phyloP scores from a whole-genome alignment of 345 rosid genomes.

The Eucalyptus curtisii region DNA sequence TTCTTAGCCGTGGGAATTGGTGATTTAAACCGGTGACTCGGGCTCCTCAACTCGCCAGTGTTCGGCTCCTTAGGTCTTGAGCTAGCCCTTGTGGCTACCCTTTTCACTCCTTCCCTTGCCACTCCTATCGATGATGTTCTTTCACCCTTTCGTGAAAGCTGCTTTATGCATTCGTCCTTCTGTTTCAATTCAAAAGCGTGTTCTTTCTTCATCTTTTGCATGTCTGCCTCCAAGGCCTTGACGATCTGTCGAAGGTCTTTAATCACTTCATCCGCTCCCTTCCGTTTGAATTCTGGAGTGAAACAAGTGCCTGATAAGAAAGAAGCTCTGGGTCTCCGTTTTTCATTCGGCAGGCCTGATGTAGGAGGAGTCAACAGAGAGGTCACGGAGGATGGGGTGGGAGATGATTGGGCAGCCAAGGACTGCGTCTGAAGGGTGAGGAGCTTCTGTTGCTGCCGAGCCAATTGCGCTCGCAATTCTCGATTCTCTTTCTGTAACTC shows the following conservation, averaged over 20 bases:
- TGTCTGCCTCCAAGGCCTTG: slow-evolving; percentile 58
- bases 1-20: slow-evolving; percentile 67
- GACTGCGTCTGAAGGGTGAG: slow-evolving; percentile 59
- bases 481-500: slow-evolving; percentile 86
- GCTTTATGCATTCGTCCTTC: slow-evolving; percentile 53
- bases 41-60: slow-evolving; percentile 54
- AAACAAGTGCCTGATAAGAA: slow-evolving; percentile 60
- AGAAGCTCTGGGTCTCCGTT: slow-evolving; percentile 49
- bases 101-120: slow-evolving; percentile 22
- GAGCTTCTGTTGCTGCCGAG: slow-evolving; percentile 64
- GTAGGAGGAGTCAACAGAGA: slow-evolving; percentile 74
- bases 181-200: slow-evolving; percentile 59
- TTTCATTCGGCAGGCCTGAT: slow-evolving; percentile 41
- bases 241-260: slow-evolving; percentile 54
- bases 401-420: slow-evolving; percentile 52
- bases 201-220: slow-evolving; percentile 72
- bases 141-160: slow-evolving; percentile 38
- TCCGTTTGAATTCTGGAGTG: slow-evolving; percentile 59
- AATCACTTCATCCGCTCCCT: slow-evolving; percentile 31
- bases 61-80: slow-evolving; percentile 45
- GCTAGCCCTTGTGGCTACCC: slow-evolving; percentile 47
- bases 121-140: slow-evolving; percentile 14
- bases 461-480: slow-evolving; percentile 66
- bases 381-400: slow-evolving; percentile 66
- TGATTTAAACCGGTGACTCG: slow-evolving; percentile 66